phyloP scores from a whole-genome alignment of 306 rosid species.

The Cajanus cajan region DNA sequence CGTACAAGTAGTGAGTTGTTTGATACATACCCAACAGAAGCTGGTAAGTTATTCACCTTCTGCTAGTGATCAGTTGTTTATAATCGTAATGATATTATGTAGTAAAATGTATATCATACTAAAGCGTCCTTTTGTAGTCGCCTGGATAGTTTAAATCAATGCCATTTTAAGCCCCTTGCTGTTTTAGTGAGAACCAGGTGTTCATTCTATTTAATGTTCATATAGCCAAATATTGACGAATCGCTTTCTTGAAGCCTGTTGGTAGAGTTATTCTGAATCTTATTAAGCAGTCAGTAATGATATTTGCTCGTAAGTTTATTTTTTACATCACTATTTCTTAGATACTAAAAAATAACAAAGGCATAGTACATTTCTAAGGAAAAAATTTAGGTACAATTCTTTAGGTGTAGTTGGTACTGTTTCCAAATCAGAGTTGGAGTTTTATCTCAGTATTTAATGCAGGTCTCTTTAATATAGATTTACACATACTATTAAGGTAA shows the following conservation, averaged over 20 bases:
- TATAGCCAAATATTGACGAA: neutral
- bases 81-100: conserved; percentile 13
- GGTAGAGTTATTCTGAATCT: neutral
- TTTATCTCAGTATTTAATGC: too few relatives aligned
- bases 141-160: conserved; percentile 42
- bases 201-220: conserved; percentile 6
- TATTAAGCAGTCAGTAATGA: neutral
- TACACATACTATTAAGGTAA: too few relatives aligned
- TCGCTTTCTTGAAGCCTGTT: neutral
- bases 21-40: conserved; percentile 3
- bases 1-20: conserved; percentile 65
- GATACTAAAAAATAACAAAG: neutral
- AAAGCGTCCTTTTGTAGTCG: conserved; percentile 29
- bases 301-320: neutral
- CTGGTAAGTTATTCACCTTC: conserved; percentile 44
- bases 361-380: neutral
- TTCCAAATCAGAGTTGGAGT: too few relatives aligned
- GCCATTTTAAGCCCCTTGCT: conserved; percentile 19
- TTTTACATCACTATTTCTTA: neutral
- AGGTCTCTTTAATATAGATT: too few relatives aligned
- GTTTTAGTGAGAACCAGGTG: conserved; percentile 8
- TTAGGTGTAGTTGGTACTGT: too few relatives aligned
- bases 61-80: conserved; percentile 33
- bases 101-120: conserved; percentile 39
- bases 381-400: too few relatives aligned